phyloP scores from a whole-genome alignment of 1,284 basidiomycete species.

The Termitomyces sp. region DNA sequence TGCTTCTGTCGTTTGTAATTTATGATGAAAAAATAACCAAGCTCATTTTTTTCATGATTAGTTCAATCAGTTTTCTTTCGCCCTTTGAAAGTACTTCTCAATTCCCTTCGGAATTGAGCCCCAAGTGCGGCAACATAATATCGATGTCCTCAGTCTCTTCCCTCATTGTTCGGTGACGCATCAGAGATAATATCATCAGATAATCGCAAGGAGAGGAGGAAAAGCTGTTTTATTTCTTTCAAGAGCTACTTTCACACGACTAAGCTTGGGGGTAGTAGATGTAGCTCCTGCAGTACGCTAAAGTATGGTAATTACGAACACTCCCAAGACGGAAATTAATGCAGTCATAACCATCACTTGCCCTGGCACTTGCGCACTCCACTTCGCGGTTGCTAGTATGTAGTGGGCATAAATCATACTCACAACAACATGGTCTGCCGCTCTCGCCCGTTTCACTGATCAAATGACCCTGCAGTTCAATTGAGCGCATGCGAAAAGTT shows the following conservation, averaged over 20 bases:
- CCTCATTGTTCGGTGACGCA: conserved; percentile 4
- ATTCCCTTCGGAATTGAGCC: too few relatives aligned
- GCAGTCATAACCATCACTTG: conserved; percentile 4
- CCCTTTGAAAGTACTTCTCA: too few relatives aligned
- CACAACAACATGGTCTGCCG: not conserved
- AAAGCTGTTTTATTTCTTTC: too few relatives aligned
- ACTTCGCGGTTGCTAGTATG: conserved; percentile 4
- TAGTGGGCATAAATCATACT: conserved; percentile 4
- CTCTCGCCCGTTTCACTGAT: not conserved
- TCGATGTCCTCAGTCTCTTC: conserved; percentile 1
- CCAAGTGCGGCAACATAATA: not conserved
- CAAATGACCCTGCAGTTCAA: not conserved
- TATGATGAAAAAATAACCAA: too few relatives aligned
- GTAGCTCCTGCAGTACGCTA: too few relatives aligned
- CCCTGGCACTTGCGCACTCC: conserved; percentile 1
- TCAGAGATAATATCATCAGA: not conserved
- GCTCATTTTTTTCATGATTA: too few relatives aligned
- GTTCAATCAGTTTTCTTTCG: too few relatives aligned
- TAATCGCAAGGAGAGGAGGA: too few relatives aligned
- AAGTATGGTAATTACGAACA: too few relatives aligned
- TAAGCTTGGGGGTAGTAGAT: too few relatives aligned
- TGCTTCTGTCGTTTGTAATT: too few relatives aligned
- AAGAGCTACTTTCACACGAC: too few relatives aligned
- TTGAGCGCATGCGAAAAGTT: not conserved
- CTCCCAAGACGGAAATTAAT: conserved; percentile 4